Percentiles rank a stretch among this genome's conserved stretches.
phyloP scores from a whole-genome alignment of 2,329 filamentous ascomycete species.

The Trichoderma sp. region DNA sequence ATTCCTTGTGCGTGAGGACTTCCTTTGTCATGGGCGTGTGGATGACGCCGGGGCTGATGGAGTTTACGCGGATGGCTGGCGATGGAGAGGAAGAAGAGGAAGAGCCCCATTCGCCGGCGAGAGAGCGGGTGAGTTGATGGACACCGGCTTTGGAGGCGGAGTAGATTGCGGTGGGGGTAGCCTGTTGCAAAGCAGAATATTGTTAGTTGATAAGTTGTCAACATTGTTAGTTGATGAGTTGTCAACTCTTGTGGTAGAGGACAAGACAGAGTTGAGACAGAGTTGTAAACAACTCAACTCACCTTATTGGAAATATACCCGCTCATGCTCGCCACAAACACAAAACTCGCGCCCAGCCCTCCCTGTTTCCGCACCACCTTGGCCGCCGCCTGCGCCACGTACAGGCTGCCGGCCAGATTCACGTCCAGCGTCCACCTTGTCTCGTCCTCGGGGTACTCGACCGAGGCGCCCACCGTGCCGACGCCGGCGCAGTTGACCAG shows the following conservation, averaged over 20 bases:
- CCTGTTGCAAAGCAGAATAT: constrained; percentile 28
- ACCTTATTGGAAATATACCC: constrained; percentile 45
- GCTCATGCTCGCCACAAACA: constrained; percentile 54
- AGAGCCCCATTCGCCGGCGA: constrained; percentile 54
- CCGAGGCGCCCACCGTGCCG: constrained; percentile 33
- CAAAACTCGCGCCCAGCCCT: constrained; percentile 44
- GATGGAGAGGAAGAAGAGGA: constrained; percentile 32
- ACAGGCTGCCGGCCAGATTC: constrained; percentile 53
- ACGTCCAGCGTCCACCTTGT: constrained; percentile 38
- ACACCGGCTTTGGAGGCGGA: constrained; percentile 58
- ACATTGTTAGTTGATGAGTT: neutral
- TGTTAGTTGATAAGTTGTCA: neutral
- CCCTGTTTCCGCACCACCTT: constrained; percentile 46
- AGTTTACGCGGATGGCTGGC: constrained; percentile 54
- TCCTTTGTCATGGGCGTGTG: constrained; percentile 19
- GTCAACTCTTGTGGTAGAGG: too few relatives aligned
- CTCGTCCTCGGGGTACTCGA: constrained; percentile 32
- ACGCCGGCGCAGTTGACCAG: constrained; percentile 39
- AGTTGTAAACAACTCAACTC: constrained; percentile 34
- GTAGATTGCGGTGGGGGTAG: constrained; percentile 47
- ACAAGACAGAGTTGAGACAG: too few relatives aligned
- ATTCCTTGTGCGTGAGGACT: neutral
- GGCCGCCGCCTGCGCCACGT: constrained; percentile 49
- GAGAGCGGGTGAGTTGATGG: constrained; percentile 51
- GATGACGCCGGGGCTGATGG: constrained; percentile 27